phyloP scores from a whole-genome alignment of 2,329 filamentous ascomycete species.

The Curvularia sp. region DNA sequence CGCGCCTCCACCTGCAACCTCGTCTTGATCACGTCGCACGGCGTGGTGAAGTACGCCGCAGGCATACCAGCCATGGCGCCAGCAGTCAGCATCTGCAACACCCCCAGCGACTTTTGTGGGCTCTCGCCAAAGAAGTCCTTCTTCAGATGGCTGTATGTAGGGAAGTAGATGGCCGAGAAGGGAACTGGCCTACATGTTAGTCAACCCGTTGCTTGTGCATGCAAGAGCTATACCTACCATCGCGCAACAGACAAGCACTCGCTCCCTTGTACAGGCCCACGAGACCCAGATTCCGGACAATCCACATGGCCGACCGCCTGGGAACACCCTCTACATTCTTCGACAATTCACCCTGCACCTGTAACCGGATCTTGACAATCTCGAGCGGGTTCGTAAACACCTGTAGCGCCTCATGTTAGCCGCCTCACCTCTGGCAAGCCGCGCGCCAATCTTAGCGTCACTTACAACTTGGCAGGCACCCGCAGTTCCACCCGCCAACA shows the following conservation, averaged over 20 bases:
- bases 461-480: slow-evolving; percentile 95
- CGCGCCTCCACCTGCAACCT: slow-evolving; percentile 95
- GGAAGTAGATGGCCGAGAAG: slow-evolving; percentile 99
- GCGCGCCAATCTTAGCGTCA: not conserved
- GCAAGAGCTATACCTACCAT: slow-evolving; percentile 55
- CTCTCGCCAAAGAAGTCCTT: slow-evolving; percentile 92
- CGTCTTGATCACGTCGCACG: slow-evolving; percentile 99
- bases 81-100: slow-evolving; percentile 89
- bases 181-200: slow-evolving; percentile 65
- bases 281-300: slow-evolving; percentile 92
- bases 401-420: slow-evolving; percentile 54
- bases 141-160: slow-evolving; percentile 94
- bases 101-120: slow-evolving; percentile 82
- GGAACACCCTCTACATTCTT: slow-evolving; percentile 84
- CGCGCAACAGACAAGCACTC: slow-evolving; percentile 89
- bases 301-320: slow-evolving; percentile 96
- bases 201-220: not conserved
- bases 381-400: slow-evolving; percentile 98
- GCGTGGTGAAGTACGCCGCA: slow-evolving; percentile 84
- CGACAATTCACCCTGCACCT: slow-evolving; percentile 94
- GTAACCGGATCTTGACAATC: slow-evolving; percentile 98
- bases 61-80: slow-evolving; percentile 78
- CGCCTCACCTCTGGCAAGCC: not conserved
- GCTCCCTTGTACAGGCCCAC: slow-evolving; percentile 97
- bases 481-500: slow-evolving; percentile 86